Evolutionary conservation across 257 asterid species (phyloP).

Genomic region (Solanum lignicaule): DNA sequence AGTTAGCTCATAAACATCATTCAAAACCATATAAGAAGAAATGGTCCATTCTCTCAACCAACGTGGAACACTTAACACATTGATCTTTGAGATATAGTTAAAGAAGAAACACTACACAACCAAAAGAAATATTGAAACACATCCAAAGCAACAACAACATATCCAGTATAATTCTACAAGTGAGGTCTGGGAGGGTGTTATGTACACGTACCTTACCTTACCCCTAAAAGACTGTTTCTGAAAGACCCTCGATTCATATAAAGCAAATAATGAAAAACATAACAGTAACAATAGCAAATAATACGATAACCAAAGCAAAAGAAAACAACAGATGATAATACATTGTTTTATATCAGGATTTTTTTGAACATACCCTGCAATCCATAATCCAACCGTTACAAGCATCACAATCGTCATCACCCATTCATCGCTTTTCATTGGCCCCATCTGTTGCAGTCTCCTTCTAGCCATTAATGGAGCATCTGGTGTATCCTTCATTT

Average conservation of each 20-base stretch:
- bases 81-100: neutral
- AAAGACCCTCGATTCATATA: neutral
- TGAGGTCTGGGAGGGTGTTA: neutral
- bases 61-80: neutral
- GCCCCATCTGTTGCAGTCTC: slow-evolving; percentile 63
- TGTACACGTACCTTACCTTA: neutral
- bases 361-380: slow-evolving; percentile 44
- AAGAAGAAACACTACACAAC: neutral
- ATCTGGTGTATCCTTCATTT: slow-evolving; percentile 58
- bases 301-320: neutral
- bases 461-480: slow-evolving; percentile 60
- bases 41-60: neutral
- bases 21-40: neutral
- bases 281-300: neutral
- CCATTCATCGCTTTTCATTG: slow-evolving; percentile 66
- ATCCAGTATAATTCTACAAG: neutral
- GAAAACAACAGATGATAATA: neutral
- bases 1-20: neutral
- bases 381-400: slow-evolving; percentile 58
- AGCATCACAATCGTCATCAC: slow-evolving; percentile 57
- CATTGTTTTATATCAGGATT: neutral
- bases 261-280: neutral
- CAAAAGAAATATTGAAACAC: neutral
- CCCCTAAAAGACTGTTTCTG: neutral
- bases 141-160: neutral